phyloP scores from a whole-genome alignment of 768 basidiomycete species.

The Mycena amicta region DNA sequence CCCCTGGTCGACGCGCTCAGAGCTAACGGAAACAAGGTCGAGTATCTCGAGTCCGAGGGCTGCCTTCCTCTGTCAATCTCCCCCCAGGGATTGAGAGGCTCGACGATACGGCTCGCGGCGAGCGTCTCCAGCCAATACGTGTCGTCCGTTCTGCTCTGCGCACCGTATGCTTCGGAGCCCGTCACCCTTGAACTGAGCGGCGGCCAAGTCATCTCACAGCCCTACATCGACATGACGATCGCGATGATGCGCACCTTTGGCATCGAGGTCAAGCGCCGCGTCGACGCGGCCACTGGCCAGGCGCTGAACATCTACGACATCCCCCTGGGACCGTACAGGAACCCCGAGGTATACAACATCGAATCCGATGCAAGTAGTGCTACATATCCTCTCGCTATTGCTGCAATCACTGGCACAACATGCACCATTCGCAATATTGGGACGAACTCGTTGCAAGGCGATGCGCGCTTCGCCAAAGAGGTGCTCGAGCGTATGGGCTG shows the following conservation, averaged over 20 bases:
- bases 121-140: conserved; percentile 98
- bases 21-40: conserved; percentile 77
- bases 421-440: conserved; percentile 96
- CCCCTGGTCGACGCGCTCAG: conserved; percentile 89
- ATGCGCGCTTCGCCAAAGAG: conserved; percentile 91
- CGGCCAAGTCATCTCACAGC: conserved; percentile 96
- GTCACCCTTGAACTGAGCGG: conserved; percentile 89
- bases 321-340: conserved; percentile 75
- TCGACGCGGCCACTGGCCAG: conserved; percentile 60
- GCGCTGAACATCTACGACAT: conserved; percentile 84
- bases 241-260: conserved; percentile 97
- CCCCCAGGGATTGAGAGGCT: conserved; percentile 81
- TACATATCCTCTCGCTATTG: conserved; percentile 95
- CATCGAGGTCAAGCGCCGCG: conserved; percentile 68
- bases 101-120: conserved; percentile 83
- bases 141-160: conserved; percentile 93
- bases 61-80: conserved; percentile 88
- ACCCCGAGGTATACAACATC: conserved; percentile 83
- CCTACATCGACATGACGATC: conserved; percentile 99
- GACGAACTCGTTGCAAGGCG: conserved; percentile 89
- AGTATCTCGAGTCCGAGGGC: conserved; percentile 77
- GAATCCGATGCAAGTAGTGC: conserved; percentile 95
- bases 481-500: conserved; percentile 97
- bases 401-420: conserved; percentile 94
- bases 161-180: conserved; percentile 86